phyloP scores from a whole-genome alignment of 345 rosid species.

The Gossypium thurberi region DNA sequence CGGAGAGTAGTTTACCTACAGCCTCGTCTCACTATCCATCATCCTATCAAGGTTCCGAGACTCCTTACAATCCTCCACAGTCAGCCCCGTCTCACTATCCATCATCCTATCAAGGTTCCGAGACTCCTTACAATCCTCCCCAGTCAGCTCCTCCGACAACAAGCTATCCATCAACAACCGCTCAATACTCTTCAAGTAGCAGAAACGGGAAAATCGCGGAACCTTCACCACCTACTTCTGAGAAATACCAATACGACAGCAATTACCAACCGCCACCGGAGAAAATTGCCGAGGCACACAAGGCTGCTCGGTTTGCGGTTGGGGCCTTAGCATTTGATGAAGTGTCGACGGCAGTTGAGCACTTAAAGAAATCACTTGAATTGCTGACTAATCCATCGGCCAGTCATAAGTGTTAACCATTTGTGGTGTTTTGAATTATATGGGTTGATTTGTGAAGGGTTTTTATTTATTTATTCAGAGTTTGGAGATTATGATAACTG shows the following conservation, averaged over 20 bases:
- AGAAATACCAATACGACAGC: slow-evolving; percentile 61
- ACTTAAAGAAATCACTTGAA: slow-evolving; percentile 75
- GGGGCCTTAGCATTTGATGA: slow-evolving; percentile 97
- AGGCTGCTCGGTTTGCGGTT: slow-evolving; percentile 97
- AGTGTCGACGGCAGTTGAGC: slow-evolving; percentile 74
- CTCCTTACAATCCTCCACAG: slow-evolving; percentile 39
- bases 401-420: slow-evolving; percentile 18
- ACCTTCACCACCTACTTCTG: slow-evolving; percentile 33
- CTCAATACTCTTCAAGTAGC: slow-evolving; percentile 46
- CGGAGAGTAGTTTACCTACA: slow-evolving; percentile 74
- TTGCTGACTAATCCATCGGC: slow-evolving; percentile 66
- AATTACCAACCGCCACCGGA: slow-evolving; percentile 86
- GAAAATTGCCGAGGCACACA: slow-evolving; percentile 86
- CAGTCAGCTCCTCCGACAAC: slow-evolving; percentile 24
- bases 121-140: slow-evolving; percentile 45
- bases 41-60: slow-evolving; percentile 64
- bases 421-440: not conserved
- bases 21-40: slow-evolving; percentile 53
- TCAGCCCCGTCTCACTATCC: slow-evolving; percentile 52
- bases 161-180: slow-evolving; percentile 37
- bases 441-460: not conserved
- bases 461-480: not conserved
- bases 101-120: slow-evolving; percentile 64
- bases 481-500: not conserved
- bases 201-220: slow-evolving; percentile 39